phyloP scores from a whole-genome alignment of 2,329 filamentous ascomycete genomes.

The Sporothrix brasiliensis region DNA sequence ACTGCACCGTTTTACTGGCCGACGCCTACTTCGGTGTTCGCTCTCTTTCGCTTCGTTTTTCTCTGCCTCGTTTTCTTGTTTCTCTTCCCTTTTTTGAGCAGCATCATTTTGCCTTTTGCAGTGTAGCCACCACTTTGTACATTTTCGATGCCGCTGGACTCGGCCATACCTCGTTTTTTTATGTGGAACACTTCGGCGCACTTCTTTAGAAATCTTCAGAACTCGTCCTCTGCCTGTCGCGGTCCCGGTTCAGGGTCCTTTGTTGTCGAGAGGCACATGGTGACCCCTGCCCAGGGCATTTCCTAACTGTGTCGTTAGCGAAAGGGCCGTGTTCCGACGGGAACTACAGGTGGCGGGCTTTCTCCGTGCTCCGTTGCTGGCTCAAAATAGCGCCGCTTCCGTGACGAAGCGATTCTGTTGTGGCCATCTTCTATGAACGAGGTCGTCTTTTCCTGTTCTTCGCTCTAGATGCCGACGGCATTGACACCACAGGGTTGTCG shows the following conservation, averaged over 20 bases:
- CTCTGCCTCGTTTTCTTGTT: background rate
- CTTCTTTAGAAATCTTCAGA: background rate
- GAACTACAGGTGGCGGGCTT: background rate
- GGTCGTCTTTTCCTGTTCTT: background rate
- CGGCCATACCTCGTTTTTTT: background rate
- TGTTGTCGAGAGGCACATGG: background rate
- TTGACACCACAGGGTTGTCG: conserved; percentile 1
- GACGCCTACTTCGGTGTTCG: conserved; percentile 5
- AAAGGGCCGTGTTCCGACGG: conserved; percentile 22
- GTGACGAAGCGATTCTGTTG: background rate
- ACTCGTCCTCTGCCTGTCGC: background rate
- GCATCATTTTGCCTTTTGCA: background rate
- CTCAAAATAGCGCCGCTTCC: conserved; percentile 1
- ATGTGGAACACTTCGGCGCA: background rate
- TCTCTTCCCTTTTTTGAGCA: background rate
- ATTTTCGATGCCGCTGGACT: background rate
- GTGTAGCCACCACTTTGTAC: background rate
- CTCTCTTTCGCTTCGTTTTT: conserved; percentile 20
- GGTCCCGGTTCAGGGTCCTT: conserved; percentile 5
- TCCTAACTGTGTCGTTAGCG: background rate
- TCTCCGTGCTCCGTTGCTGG: conserved; percentile 10
- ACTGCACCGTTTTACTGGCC: conserved; percentile 1
- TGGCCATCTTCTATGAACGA: background rate
- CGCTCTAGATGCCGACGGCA: background rate
- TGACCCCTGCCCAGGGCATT: background rate